phyloP scores from a whole-genome alignment of 2,329 filamentous ascomycete genomes.

The Diaporthe amygdali region DNA sequence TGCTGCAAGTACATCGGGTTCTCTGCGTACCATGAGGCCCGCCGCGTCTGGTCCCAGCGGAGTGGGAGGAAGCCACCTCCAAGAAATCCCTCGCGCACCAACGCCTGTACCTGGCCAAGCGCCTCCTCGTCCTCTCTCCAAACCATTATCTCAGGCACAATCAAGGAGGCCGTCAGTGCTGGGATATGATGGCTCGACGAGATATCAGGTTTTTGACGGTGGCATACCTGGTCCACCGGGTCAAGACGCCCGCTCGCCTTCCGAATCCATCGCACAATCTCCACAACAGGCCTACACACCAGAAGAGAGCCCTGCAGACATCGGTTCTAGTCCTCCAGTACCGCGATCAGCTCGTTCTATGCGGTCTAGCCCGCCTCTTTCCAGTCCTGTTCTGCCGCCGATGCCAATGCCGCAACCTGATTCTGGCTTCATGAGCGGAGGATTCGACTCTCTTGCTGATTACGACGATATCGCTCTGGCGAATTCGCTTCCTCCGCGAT shows the following conservation, averaged over 20 bases:
- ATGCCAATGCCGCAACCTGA: conserved; percentile 69
- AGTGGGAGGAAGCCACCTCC: conserved; percentile 58
- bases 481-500: conserved; percentile 36
- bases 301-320: conserved; percentile 76
- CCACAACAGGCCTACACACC: conserved; percentile 55
- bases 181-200: conserved; percentile 37
- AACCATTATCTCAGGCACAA: conserved; percentile 38
- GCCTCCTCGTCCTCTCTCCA: conserved; percentile 32
- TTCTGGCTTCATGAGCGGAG: conserved; percentile 86
- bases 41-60: conserved; percentile 50
- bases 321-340: conserved; percentile 89
- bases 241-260: conserved; percentile 60
- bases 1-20: conserved; percentile 89
- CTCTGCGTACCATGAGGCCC: conserved; percentile 83
- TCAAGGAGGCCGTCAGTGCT: conserved; percentile 64
- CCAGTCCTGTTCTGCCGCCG: conserved; percentile 77
- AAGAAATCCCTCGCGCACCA: conserved; percentile 77
- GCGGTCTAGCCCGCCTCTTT: conserved; percentile 69
- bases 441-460: conserved; percentile 71
- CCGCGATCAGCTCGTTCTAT: conserved; percentile 64
- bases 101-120: conserved; percentile 71
- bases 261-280: conserved; percentile 56
- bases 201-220: conserved; percentile 37
- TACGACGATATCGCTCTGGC: conserved; percentile 56
- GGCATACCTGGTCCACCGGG: conserved; percentile 47